Base-by-base conservation (phyloP, 2,329 filamentous ascomycete genomes). In the Scedosporium aurantiacum region DNA sequence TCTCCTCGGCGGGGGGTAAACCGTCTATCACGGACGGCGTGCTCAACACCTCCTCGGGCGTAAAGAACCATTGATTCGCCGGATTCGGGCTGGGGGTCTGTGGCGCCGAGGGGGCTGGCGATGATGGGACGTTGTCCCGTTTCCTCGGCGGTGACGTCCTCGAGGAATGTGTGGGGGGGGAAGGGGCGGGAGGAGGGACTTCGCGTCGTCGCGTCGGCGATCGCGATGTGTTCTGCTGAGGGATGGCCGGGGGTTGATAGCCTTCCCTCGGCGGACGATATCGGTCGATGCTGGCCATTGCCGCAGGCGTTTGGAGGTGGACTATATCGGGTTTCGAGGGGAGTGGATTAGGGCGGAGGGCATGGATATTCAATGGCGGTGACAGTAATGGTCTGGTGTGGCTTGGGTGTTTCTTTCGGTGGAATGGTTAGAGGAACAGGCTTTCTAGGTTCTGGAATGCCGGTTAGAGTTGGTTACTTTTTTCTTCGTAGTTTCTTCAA, bases 1-100 rank as follows among this genome's bases (percentile, higher is more conserved):
- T 82, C 76, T 97, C 94, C 70, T 94, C 87, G 32, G 86, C 83
- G 3, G 86, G 80, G 7, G 84, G 73, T 71, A 97, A 83, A 23
- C 93, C 93, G 66, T 96, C 90, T 14, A 91, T 75, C 63, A 95
- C 86, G 60, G 90, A 94, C 0, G 94, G 94, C 5, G 91, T 89
- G 70, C 88, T 89, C 60, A 84, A 76, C 27, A 96, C 82, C 75
- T 99, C 94, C 57, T 90, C 86, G 55, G 89, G 81, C 14, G 87
- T 90, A 72, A 97, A 97, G 61, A 90, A 82, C 94, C 94, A 99
- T 79, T 97, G 93, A 64, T 78, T 81, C 8, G 71, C 64, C 58
- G 75, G 72, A 47, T 69, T 65, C 52, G 71, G 65, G 10, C 71
- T 64, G 2, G 75, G 70, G 57, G 72, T 72, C 64, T 75, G 73